Evolutionary conservation across 2,329 filamentous ascomycete species (phyloP).

Genomic region (Torrubiellomyces zombiae): DNA sequence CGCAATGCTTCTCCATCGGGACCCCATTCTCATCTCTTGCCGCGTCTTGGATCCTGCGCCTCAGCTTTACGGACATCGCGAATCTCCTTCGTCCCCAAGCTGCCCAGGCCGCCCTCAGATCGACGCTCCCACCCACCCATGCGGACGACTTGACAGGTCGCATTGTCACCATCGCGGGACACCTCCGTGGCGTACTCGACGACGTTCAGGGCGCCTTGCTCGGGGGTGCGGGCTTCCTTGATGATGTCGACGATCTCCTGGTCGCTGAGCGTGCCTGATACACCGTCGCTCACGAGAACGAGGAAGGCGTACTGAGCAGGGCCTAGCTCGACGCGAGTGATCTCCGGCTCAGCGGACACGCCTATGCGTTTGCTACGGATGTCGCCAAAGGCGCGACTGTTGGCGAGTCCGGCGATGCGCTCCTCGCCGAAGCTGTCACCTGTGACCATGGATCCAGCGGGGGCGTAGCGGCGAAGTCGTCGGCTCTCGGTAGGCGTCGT

Average conservation of each 20-base stretch:
- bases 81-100: slow-evolving; percentile 81
- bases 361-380: slow-evolving; percentile 82
- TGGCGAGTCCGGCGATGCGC: slow-evolving; percentile 82
- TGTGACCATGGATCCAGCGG: slow-evolving; percentile 63
- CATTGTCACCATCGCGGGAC: slow-evolving; percentile 47
- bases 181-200: slow-evolving; percentile 85
- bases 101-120: slow-evolving; percentile 73
- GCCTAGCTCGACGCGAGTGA: slow-evolving; percentile 59
- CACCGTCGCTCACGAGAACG: slow-evolving; percentile 75
- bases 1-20: slow-evolving; percentile 2
- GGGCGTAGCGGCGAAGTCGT: slow-evolving; percentile 68
- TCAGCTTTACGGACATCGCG: slow-evolving; percentile 69
- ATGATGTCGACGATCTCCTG: slow-evolving; percentile 94
- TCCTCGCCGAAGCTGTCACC: slow-evolving; percentile 90
- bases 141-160: slow-evolving; percentile 49
- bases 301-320: slow-evolving; percentile 82
- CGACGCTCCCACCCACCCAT: slow-evolving; percentile 56
- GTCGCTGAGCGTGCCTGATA: slow-evolving; percentile 71
- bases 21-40: slow-evolving; percentile 26
- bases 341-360: slow-evolving; percentile 84
- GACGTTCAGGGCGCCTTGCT: slow-evolving; percentile 63
- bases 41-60: slow-evolving; percentile 63
- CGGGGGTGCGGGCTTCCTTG: slow-evolving; percentile 84
- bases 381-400: slow-evolving; percentile 88
- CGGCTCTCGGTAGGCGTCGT: slow-evolving; percentile 70